Evolutionary conservation across 1,284 basidiomycete genomes (phyloP).

Genomic region (Bjerkandera adusta): DNA sequence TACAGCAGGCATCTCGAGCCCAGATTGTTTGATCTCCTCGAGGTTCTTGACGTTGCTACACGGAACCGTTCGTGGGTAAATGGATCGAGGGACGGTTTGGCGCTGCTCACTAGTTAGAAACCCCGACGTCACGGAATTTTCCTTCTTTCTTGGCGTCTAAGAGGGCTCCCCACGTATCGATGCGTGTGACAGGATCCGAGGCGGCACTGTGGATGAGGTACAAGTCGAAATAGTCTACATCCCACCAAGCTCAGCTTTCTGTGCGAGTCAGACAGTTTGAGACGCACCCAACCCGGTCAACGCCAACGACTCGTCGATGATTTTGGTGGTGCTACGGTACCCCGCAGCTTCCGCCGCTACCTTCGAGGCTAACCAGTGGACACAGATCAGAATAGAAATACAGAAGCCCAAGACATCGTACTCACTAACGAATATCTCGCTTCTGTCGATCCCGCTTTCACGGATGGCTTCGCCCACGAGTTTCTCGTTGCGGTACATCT

Average conservation of each 20-base stretch:
- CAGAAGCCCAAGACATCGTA: constrained; percentile 5
- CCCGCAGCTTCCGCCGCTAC: constrained; percentile 11
- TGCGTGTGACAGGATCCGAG: constrained; percentile 39
- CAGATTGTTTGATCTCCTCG: constrained; percentile 65
- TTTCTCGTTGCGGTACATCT: constrained; percentile 73
- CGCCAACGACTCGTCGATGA: constrained; percentile 25
- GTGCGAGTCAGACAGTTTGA: constrained; percentile 49
- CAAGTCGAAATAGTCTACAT: constrained; percentile 53
- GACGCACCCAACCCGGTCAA: constrained; percentile 30
- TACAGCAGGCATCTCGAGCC: constrained; percentile 64
- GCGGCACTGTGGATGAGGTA: constrained; percentile 59
- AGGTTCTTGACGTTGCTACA: constrained; percentile 58
- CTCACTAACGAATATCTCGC: constrained; percentile 74
- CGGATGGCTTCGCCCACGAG: constrained; percentile 59
- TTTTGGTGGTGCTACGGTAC: constrained; percentile 25
- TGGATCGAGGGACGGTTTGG: not conserved
- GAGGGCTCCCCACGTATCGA: constrained; percentile 46
- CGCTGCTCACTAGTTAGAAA: constrained; percentile 57
- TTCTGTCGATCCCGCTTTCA: constrained; percentile 48
- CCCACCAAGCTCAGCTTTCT: not conserved
- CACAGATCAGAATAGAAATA: not conserved
- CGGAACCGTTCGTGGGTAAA: not conserved
- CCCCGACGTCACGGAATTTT: constrained; percentile 54
- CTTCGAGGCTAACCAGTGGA: constrained; percentile 6
- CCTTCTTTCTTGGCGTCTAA: constrained; percentile 46